phyloP scores from a whole-genome alignment of 2,329 filamentous ascomycete species.

The Penicillium sp. region DNA sequence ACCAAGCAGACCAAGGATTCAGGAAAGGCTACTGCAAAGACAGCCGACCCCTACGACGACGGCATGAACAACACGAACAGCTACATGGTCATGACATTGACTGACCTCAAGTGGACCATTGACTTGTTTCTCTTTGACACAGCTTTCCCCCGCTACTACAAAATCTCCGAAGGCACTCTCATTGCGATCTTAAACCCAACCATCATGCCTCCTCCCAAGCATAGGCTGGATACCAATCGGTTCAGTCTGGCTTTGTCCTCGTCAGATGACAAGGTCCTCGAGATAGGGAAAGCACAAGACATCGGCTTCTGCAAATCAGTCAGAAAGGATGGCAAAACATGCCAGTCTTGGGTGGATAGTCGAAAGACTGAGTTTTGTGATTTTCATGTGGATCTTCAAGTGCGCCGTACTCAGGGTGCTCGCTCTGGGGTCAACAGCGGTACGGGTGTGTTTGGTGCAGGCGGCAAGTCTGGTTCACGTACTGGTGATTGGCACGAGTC shows the following conservation, averaged over 20 bases:
- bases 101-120: constrained; percentile 85
- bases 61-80: constrained; percentile 67
- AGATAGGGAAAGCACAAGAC: constrained; percentile 82
- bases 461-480: constrained; percentile 43
- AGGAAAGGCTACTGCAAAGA: constrained; percentile 42
- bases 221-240: constrained; percentile 73
- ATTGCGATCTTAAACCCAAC: constrained; percentile 89
- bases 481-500: constrained; percentile 41
- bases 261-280: constrained; percentile 84
- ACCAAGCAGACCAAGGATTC: constrained; percentile 64
- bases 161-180: constrained; percentile 85
- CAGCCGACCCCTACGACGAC: constrained; percentile 51
- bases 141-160: constrained; percentile 92
- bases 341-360: constrained; percentile 82
- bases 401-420: constrained; percentile 68
- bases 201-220: constrained; percentile 82
- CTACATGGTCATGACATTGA: constrained; percentile 89
- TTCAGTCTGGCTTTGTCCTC: constrained; percentile 86
- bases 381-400: constrained; percentile 81
- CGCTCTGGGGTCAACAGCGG: constrained; percentile 80
- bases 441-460: constrained; percentile 53
- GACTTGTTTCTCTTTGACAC: constrained; percentile 91
- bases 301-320: constrained; percentile 84
- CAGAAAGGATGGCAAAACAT: constrained; percentile 80
- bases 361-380: constrained; percentile 90